A percentile compares a stretch with the other conserved stretches of the same genome.
Conservation (phyloP, 2,329 filamentous ascomycete species). For the Monilinia vaccinii-corymbosi region DNA sequence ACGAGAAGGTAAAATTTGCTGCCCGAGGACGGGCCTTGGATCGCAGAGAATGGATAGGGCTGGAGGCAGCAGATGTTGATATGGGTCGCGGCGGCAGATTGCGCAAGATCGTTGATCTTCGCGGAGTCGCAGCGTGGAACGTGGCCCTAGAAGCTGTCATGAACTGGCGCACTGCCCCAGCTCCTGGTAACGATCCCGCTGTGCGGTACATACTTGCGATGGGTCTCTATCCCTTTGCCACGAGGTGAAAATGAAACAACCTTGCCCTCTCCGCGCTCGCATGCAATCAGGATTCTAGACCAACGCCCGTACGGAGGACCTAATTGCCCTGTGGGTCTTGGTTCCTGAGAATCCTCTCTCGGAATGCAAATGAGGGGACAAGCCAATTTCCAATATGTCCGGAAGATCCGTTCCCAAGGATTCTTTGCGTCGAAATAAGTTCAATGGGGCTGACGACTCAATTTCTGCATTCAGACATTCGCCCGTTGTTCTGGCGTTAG, state of each 20-base stretch:
- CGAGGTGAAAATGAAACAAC: background rate
- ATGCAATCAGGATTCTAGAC: background rate
- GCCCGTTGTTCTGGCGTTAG: background rate
- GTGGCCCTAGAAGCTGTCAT: background rate
- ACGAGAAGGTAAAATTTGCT: conserved; percentile 6
- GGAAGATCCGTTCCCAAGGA: background rate
- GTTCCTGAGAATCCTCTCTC: background rate
- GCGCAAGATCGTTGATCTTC: background rate
- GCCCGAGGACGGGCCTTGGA: background rate
- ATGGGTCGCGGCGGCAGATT: background rate
- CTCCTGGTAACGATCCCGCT: background rate
- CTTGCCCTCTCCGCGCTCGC: background rate
- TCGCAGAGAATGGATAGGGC: background rate
- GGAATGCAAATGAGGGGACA: background rate
- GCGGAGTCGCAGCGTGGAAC: background rate
- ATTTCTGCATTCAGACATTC: background rate
- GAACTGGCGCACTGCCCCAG: background rate
- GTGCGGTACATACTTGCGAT: conserved; percentile 1
- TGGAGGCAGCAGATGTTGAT: background rate
- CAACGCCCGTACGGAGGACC: background rate
- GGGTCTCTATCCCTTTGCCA: background rate
- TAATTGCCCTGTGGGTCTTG: background rate
- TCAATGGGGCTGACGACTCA: background rate
- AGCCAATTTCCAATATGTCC: background rate
- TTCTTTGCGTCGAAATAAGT: background rate